Evolutionary conservation across 1,284 basidiomycete genomes (phyloP), one percentile per base, ranked within the genome.

Genomic region (Ceratobasidium sp.): DNA sequence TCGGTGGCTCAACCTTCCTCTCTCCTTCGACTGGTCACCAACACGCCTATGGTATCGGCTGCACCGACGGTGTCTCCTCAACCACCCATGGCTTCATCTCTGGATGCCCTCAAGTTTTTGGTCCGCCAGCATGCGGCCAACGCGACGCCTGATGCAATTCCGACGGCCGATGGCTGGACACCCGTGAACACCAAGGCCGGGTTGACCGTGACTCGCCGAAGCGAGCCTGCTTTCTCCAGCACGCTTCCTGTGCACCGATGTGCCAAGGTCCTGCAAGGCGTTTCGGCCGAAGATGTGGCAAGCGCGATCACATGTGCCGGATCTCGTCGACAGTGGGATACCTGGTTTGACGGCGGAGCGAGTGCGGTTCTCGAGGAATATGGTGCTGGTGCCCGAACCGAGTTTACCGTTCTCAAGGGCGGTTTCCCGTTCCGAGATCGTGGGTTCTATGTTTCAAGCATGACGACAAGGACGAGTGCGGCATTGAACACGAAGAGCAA

Each of bases 351-450:
- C 74, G 65, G 65, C 3, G 53, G 52, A 0, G 89, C 87, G 14
- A 88, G 86, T 1, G 83, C 83, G 9, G 80, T 89, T 0, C 84
- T 99, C 18, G 91, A 97, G 79, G 88, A 89, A 36, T 98, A 92
- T 78, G 94, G 94, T 1, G 88, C 89, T 10, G 91, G 89, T 30
- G 88, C 90, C 32, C 85, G 86, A 58, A 92, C 91, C 0, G 85
- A 87, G 23, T 94, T 92, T 77, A 79, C 88, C 1, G 87, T 89
- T 0, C 85, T 85, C 39, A 93, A 91, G 76, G 89, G 89, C 3
- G 89, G 90, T 0, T 97, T 98, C 79, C 95, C 95, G 1, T 98
- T 98, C 82, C 87, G 94, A 65, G 94, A 95, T 76, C 86, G 97
- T 50, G 92, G 92, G 1, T 93, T 98, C 79, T 90, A 93, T 76